Evolutionary conservation across 2,329 filamentous ascomycete species (phyloP), one percentile per base, ranked within the genome.

Genomic region (Daldinia sp.): DNA sequence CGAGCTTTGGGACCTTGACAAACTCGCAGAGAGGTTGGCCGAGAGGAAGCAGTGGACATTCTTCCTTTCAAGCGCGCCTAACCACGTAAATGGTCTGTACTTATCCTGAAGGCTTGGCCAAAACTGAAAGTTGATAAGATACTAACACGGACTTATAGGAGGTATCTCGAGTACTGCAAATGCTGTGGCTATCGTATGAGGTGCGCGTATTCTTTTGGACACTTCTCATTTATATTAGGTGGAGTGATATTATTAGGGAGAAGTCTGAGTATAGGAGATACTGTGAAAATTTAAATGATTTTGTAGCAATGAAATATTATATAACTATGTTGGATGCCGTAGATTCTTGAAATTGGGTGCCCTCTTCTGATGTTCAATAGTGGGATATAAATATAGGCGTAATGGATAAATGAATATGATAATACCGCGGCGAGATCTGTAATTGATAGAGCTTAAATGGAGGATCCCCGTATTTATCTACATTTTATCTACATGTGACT

Each of bases 21-120:
- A 62, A 56, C 63, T 71, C 2, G 66, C 66, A 4, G 69, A 71
- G 10, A 67, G 57, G 23, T 69, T 63, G 26, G 66, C 63, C 1
- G 63, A 69, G 60, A 67, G 63, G 54, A 66, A 71, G 39, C 46
- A 58, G 44, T 71, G 69, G 69, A 63, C 69, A 23, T 71, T 71
- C 63, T 71, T 71, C 23, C 63, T 71, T 12, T 39, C 69, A 3
- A 71, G 69, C 58, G 44, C 69, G 9, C 69, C 66, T 6, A 69
- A 71, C 20, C n/a, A 69, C 20, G 66, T 69, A 6, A 62, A 57
- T 60, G 66, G 66, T 67, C 57, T 15, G 53, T 60, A 15, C 1
- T 15, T n/a, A 18, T n/a, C 41, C 33, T 9, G 9, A 54, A 28
- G 20, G 1, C 4, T 3, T 23, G 7, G 12, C 6, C 10, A 26